Percentiles rank a stretch among this genome's conserved stretches.
Evolutionary conservation across 768 basidiomycete species (phyloP).

Genomic region (Collybia mongolica): DNA sequence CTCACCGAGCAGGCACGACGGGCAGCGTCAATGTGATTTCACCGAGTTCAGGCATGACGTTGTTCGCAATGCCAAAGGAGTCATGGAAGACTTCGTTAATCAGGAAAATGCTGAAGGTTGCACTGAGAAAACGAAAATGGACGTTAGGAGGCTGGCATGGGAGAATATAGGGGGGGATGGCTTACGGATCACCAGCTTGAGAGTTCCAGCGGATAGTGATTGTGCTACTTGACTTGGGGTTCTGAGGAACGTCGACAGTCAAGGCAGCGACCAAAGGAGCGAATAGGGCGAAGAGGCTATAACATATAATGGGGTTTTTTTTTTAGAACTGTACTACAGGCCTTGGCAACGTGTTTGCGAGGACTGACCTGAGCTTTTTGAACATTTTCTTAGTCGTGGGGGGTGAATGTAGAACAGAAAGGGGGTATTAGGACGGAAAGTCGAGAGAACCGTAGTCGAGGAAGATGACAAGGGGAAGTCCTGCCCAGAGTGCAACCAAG

Average conservation of each 20-base stretch:
- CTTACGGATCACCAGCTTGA: constrained; percentile 40
- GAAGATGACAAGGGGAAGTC: constrained; percentile 7
- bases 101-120: constrained; percentile 44
- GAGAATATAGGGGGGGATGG: constrained; percentile 8
- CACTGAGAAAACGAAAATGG: constrained; percentile 15
- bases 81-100: constrained; percentile 50
- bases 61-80: constrained; percentile 54
- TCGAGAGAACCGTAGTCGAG: constrained; percentile 10
- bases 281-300: constrained; percentile 41
- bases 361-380: constrained; percentile 42
- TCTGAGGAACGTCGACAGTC: constrained; percentile 33
- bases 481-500: not conserved
- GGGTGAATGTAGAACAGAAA: constrained; percentile 16
- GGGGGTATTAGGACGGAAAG: constrained; percentile 13
- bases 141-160: not conserved
- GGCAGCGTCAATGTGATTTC: constrained; percentile 41
- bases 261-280: constrained; percentile 50
- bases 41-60: constrained; percentile 36
- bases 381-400: constrained; percentile 44
- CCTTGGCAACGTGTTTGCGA: too few species aligned
- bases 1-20: constrained; percentile 46
- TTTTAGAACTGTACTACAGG: not conserved
- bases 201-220: constrained; percentile 50
- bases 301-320: not conserved
- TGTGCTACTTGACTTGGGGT: constrained; percentile 26